Conservation (phyloP, 2,329 filamentous ascomycete species). For the Pyrenophora tritici-repentis region DNA sequence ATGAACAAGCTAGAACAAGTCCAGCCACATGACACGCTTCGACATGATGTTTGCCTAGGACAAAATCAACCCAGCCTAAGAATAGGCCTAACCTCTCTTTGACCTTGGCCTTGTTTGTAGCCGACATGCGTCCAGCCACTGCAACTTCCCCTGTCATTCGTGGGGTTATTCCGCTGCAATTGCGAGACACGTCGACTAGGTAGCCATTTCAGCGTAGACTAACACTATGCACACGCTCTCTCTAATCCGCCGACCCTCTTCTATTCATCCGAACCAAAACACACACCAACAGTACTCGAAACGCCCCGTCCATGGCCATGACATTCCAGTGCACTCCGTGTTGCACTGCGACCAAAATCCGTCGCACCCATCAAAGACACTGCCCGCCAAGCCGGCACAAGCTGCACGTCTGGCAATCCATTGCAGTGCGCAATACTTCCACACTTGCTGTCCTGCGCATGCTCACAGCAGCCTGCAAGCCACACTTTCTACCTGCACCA, state of each 20-base stretch:
- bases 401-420: slow-evolving; percentile 6
- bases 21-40: slow-evolving; percentile 23
- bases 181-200: too few relatives aligned
- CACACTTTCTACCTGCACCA: slow-evolving; percentile 27
- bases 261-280: too few relatives aligned
- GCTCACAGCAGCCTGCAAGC: slow-evolving; percentile 24
- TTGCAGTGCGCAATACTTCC: slow-evolving; percentile 16
- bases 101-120: slow-evolving; percentile 23
- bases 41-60: slow-evolving; percentile 25
- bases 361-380: slow-evolving; percentile 4
- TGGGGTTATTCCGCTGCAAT: slow-evolving; percentile 14
- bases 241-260: too few relatives aligned
- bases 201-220: too few relatives aligned
- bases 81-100: slow-evolving; percentile 42
- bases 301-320: slow-evolving; percentile 4
- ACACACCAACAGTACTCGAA: neutral
- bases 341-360: neutral
- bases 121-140: neutral
- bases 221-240: too few relatives aligned
- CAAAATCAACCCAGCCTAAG: slow-evolving; percentile 27
- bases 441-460: neutral
- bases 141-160: slow-evolving; percentile 4
- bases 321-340: slow-evolving; percentile 6
- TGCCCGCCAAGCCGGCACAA: slow-evolving; percentile 21
- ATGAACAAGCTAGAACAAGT: slow-evolving; percentile 29